phyloP scores from a whole-genome alignment of 1,284 basidiomycete species.

The Tetrapyrgos nigripes region DNA sequence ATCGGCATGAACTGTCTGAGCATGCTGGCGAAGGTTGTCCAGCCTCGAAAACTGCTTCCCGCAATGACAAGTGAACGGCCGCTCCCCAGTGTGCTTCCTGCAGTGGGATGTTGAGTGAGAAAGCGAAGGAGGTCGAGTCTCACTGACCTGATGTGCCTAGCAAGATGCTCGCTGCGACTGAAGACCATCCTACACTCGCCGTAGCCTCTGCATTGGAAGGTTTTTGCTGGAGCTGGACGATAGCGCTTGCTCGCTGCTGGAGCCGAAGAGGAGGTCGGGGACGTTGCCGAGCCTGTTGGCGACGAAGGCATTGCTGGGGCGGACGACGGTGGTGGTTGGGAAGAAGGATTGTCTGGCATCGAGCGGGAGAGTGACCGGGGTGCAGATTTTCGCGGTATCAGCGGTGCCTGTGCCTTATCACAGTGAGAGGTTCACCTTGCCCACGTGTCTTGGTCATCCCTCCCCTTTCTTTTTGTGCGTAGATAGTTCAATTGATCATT shows the following conservation, averaged over 20 bases:
- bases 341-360: no score
- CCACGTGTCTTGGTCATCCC: no score
- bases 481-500: no score
- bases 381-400: no score
- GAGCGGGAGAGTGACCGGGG: no score
- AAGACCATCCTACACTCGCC: conserved; percentile 98
- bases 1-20: conserved; percentile 94
- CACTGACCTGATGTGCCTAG: conserved; percentile 89
- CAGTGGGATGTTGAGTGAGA: conserved; percentile 19
- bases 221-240: conserved; percentile 83
- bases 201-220: conserved; percentile 94
- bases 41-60: conserved; percentile 94
- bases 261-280: neutral
- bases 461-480: no score
- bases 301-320: neutral
- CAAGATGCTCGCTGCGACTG: conserved; percentile 92
- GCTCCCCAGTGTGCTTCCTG: conserved; percentile 97
- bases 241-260: conserved; percentile 58
- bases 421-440: no score
- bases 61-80: conserved; percentile 96
- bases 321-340: neutral
- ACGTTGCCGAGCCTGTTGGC: neutral
- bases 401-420: no score
- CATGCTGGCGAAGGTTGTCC: conserved; percentile 96
- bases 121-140: conserved; percentile 28